Percentiles rank a stretch among this genome's conserved stretches.
phyloP scores from a whole-genome alignment of 2,329 filamentous ascomycete species.

The Colletotrichum sp. region DNA sequence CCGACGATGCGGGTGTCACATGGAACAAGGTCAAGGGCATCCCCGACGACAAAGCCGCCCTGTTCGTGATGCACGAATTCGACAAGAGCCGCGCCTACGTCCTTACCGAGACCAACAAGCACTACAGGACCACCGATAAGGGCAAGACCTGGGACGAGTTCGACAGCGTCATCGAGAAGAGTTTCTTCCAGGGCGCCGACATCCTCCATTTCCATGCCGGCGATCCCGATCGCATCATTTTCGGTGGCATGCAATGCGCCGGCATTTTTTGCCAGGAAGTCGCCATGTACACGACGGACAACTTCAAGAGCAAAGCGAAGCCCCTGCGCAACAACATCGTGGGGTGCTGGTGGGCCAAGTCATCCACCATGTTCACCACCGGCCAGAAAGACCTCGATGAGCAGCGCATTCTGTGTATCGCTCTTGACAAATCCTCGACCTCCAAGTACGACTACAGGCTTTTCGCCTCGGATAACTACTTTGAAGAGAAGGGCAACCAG shows the following conservation, averaged over 20 bases:
- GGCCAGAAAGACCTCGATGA: conserved; percentile 69
- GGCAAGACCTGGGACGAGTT: conserved; percentile 85
- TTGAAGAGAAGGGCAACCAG: conserved; percentile 55
- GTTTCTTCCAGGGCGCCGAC: conserved; percentile 50
- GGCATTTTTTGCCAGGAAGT: conserved; percentile 68
- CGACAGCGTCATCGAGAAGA: conserved; percentile 63
- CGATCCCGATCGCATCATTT: conserved; percentile 85
- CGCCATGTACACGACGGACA: conserved; percentile 80
- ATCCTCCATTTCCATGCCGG: conserved; percentile 80
- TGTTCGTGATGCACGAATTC: conserved; percentile 78
- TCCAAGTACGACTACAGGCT: conserved; percentile 78
- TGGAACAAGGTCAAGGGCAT: conserved; percentile 75
- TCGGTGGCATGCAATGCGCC: conserved; percentile 76
- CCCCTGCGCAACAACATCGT: conserved; percentile 71
- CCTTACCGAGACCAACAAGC: conserved; percentile 69
- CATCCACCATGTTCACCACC: conserved; percentile 74
- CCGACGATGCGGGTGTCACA: conserved; percentile 77
- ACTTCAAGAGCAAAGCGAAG: conserved; percentile 74
- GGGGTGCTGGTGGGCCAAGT: conserved; percentile 89
- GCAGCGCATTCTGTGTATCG: conserved; percentile 80
- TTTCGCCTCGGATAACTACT: conserved; percentile 83
- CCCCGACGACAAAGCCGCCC: conserved; percentile 64
- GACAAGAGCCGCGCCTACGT: conserved; percentile 82
- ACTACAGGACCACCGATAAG: conserved; percentile 84
- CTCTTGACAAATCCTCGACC: conserved; percentile 73